Percentiles rank a stretch among this genome's conserved stretches.
Evolutionary conservation across 139 green algal species (phyloP).

Genomic region (Astrephomene gubernaculifera): DNA sequence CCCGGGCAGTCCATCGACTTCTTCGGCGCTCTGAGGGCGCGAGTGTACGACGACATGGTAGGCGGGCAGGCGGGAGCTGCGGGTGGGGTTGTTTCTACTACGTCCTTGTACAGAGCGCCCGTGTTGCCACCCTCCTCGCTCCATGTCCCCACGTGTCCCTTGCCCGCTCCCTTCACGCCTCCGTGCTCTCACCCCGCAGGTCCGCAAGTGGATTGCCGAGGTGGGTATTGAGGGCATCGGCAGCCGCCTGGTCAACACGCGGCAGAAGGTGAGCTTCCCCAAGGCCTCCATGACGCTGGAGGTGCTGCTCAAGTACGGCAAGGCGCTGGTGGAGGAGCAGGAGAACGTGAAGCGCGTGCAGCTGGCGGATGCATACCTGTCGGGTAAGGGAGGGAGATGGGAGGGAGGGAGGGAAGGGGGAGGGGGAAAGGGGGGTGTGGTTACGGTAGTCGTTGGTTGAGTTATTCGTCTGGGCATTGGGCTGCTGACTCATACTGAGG

Average conservation of each 20-base stretch:
- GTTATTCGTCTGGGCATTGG: too few species aligned
- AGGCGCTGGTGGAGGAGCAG: conserved; percentile 91
- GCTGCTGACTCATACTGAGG: too few species aligned
- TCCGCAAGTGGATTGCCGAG: conserved; percentile 84
- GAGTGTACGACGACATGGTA: conserved; percentile 95
- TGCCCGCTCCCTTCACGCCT: too few species aligned
- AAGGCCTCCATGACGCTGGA: conserved; percentile 90
- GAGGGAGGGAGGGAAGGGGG: too few species aligned
- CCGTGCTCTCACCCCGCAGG: conserved; percentile 53
- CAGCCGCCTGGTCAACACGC: conserved; percentile 92
- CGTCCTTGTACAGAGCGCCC: too few species aligned
- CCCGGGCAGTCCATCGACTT: conserved; percentile 99
- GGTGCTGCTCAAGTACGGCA: conserved; percentile 92
- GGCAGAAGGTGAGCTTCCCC: conserved; percentile 86
- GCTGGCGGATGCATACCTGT: conserved; percentile 96
- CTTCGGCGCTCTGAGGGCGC: conserved; percentile 95
- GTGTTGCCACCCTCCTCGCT: too few species aligned
- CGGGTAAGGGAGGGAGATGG: too few species aligned
- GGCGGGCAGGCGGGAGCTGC: too few species aligned
- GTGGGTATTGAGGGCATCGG: conserved; percentile 92
- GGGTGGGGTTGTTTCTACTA: too few species aligned
- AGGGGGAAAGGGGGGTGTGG: too few species aligned
- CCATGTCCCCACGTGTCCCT: too few species aligned
- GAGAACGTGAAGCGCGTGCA: conserved; percentile 99
- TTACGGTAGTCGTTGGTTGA: too few species aligned